Evolutionary conservation across 2,329 filamentous ascomycete species (phyloP).

Genomic region (Mollisia scopiformis): DNA sequence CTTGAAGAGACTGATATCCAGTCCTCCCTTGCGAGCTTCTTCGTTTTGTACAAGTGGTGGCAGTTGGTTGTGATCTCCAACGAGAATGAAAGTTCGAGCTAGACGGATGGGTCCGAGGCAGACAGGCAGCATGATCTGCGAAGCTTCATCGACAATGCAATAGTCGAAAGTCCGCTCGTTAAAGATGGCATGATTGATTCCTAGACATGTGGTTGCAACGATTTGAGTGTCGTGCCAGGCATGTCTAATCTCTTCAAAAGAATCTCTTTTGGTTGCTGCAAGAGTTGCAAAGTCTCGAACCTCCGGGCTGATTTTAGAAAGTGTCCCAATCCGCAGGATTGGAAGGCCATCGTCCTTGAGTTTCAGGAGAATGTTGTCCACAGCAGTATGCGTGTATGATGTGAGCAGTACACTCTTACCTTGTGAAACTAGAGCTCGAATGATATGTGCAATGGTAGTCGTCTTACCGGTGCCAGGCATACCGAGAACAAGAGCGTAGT

Average conservation of each 20-base stretch:
- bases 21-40: slow-evolving; percentile 79
- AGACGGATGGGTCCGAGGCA: slow-evolving; percentile 93
- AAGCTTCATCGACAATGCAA: slow-evolving; percentile 97
- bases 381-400: slow-evolving; percentile 95
- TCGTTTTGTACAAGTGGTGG: slow-evolving; percentile 94
- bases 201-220: slow-evolving; percentile 93
- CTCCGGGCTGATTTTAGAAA: slow-evolving; percentile 84
- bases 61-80: slow-evolving; percentile 95
- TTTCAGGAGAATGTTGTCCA: slow-evolving; percentile 97
- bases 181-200: slow-evolving; percentile 88
- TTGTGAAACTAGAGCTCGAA: slow-evolving; percentile 83
- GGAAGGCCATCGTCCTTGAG: slow-evolving; percentile 77
- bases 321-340: slow-evolving; percentile 82
- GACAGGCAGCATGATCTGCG: slow-evolving; percentile 94
- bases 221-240: slow-evolving; percentile 86
- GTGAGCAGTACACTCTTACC: slow-evolving; percentile 92
- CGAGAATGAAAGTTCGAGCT: slow-evolving; percentile 89
- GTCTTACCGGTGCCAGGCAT: slow-evolving; percentile 99
- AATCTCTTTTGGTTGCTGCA: slow-evolving; percentile 71
- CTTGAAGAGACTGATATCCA: slow-evolving; percentile 94
- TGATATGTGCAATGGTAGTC: slow-evolving; percentile 97
- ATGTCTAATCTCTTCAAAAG: slow-evolving; percentile 80
- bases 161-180: slow-evolving; percentile 91
- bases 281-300: slow-evolving; percentile 85
- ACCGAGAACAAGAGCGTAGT: slow-evolving; percentile 95